phyloP scores from a whole-genome alignment of 345 rosid genomes.

The Toxicodendron radicans region DNA sequence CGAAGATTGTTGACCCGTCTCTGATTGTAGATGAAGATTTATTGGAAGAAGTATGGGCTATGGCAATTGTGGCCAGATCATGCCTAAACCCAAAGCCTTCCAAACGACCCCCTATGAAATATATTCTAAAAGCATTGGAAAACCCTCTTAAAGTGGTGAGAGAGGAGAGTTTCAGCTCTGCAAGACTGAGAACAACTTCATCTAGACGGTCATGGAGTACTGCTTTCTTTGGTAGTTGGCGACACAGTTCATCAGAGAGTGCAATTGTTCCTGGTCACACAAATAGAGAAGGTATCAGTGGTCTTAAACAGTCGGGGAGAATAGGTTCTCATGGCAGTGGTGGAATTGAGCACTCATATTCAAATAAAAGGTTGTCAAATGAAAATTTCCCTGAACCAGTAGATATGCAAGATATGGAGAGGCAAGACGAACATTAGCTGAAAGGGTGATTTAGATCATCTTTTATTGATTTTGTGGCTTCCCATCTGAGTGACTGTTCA shows the following conservation, averaged over 20 bases:
- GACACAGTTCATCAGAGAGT: slow-evolving; percentile 63
- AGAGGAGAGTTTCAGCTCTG: slow-evolving; percentile 60
- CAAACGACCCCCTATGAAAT: slow-evolving; percentile 78
- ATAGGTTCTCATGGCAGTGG: slow-evolving; percentile 59
- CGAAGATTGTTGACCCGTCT: slow-evolving; percentile 77
- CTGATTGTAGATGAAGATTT: slow-evolving; percentile 87
- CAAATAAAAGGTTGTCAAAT: slow-evolving; percentile 50
- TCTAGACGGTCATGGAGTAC: slow-evolving; percentile 78
- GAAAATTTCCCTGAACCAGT: slow-evolving; percentile 65
- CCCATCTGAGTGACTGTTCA: neutral
- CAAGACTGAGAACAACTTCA: slow-evolving; percentile 65
- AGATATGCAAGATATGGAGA: slow-evolving; percentile 40
- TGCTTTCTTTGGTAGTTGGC: slow-evolving; percentile 79
- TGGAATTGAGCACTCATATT: slow-evolving; percentile 54
- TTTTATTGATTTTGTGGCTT: too few species aligned
- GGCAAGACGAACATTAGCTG: slow-evolving; percentile 29
- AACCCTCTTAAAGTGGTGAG: slow-evolving; percentile 91
- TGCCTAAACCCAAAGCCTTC: slow-evolving; percentile 87
- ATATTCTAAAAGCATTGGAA: slow-evolving; percentile 84
- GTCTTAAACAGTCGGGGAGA: slow-evolving; percentile 49
- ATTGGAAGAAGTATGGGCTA: slow-evolving; percentile 96
- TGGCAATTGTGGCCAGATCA: slow-evolving; percentile 89
- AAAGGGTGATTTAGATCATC: neutral
- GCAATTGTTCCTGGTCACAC: slow-evolving; percentile 27
- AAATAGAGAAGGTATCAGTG: slow-evolving; percentile 34